phyloP scores from a whole-genome alignment of 805 yeast genomes.

The Wickerhamiella azyma region DNA sequence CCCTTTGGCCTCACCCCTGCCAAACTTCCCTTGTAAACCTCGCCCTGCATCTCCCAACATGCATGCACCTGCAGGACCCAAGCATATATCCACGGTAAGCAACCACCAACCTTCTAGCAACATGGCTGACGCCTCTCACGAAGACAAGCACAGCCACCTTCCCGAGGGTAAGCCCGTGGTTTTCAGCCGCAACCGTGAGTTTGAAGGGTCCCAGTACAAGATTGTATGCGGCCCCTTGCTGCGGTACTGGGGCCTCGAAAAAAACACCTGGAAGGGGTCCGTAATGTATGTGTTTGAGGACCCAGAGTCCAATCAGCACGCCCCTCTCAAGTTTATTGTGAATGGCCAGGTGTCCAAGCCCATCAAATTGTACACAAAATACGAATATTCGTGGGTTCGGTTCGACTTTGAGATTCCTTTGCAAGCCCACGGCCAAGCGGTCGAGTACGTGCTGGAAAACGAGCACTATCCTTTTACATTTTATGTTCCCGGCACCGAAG shows the following conservation, averaged over 20 bases:
- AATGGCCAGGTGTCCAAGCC: slow-evolving; percentile 34
- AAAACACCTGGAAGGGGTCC: slow-evolving; percentile 50
- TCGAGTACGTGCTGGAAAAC: slow-evolving; percentile 46
- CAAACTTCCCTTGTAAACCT: too few relatives aligned
- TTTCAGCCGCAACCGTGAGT: slow-evolving; percentile 12
- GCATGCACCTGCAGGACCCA: slow-evolving; percentile 4
- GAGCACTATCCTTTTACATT: slow-evolving; percentile 41
- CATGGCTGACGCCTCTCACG: neutral
- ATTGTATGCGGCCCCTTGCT: slow-evolving; percentile 54
- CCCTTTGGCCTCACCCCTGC: too few relatives aligned
- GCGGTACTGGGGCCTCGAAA: slow-evolving; percentile 53
- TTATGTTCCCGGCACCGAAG: slow-evolving; percentile 46
- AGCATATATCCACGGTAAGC: neutral
- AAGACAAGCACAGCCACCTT: neutral
- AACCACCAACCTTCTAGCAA: neutral
- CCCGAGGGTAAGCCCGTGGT: slow-evolving; percentile 9
- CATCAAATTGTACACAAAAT: slow-evolving; percentile 31
- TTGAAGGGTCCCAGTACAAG: slow-evolving; percentile 11
- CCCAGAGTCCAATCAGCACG: slow-evolving; percentile 17
- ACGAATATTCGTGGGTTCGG: slow-evolving; percentile 49
- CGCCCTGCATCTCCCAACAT: neutral
- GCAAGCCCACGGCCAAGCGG: slow-evolving; percentile 39
- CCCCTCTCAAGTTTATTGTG: slow-evolving; percentile 25
- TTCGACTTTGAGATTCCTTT: slow-evolving; percentile 42
- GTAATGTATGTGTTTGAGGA: slow-evolving; percentile 50